Percentiles rank a stretch among this genome's conserved stretches.
phyloP scores from a whole-genome alignment of 495 filamentous ascomycete genomes.

The Daldinia caldariorum region DNA sequence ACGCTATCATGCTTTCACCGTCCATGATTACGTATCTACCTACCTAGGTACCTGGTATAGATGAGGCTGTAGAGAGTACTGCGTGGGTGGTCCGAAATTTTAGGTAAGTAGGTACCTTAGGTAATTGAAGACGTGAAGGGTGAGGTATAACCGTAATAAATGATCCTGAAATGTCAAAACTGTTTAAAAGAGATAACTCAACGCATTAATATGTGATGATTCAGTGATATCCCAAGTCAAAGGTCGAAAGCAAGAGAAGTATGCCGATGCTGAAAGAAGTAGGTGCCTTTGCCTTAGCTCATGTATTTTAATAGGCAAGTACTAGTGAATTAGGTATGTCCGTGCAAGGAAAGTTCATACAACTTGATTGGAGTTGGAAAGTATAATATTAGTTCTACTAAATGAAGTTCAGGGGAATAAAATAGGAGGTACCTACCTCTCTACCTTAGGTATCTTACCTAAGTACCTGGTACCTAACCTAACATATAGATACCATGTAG shows the following conservation, averaged over 20 bases:
- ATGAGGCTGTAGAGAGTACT: neutral
- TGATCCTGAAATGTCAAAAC: neutral
- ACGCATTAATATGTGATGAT: neutral
- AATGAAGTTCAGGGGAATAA: too few relatives aligned
- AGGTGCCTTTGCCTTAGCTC: neutral
- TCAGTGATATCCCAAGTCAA: neutral
- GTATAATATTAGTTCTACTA: too few relatives aligned
- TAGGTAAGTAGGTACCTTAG: too few relatives aligned
- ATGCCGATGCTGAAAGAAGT: neutral
- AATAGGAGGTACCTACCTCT: too few relatives aligned
- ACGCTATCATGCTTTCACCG: neutral
- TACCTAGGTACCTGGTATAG: conserved; percentile 1
- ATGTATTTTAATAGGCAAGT: neutral
- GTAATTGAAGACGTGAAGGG: neutral
- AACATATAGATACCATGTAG: too few relatives aligned
- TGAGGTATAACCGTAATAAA: neutral
- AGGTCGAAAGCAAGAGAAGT: conserved; percentile 9
- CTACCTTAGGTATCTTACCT: too few relatives aligned
- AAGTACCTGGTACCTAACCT: too few relatives aligned
- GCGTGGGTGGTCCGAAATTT: neutral
- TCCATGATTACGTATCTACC: neutral
- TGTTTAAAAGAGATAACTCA: neutral
- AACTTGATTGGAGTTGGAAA: neutral
- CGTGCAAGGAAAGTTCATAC: neutral
- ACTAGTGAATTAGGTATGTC: neutral